These are phyloP conservation scores for Aspergillus sp. DNA, from an alignment of 2,329 filamentous ascomycete species.

Conservation along the genomic window DNA sequence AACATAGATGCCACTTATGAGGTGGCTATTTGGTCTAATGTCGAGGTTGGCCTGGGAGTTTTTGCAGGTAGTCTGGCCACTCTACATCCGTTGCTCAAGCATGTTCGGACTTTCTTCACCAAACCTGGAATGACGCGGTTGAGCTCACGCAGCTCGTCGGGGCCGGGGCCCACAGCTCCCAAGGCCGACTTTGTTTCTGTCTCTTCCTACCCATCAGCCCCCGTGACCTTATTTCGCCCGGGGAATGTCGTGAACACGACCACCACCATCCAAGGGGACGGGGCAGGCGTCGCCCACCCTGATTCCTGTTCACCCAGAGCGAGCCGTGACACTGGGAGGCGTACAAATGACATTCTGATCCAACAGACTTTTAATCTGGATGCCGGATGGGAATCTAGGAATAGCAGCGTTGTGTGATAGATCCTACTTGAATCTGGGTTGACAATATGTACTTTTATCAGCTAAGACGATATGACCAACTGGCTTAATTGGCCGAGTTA, in stretches of 20 bases:
- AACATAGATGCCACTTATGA: background rate
- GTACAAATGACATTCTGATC: background rate
- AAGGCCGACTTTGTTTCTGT: background rate
- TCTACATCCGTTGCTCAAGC: background rate
- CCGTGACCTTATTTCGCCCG: background rate
- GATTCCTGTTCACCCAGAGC: background rate
- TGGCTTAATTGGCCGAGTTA: too few relatives aligned
- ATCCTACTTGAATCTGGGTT: too few relatives aligned
- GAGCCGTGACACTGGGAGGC: background rate
- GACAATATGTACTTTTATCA: background rate
- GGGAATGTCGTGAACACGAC: background rate
- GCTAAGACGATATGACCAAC: too few relatives aligned
- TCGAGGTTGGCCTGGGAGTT: constrained; percentile 2
- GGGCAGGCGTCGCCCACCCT: background rate
- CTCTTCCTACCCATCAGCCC: background rate
- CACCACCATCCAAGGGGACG: background rate
- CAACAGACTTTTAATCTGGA: background rate
- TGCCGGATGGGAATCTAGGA: background rate
- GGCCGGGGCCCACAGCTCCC: background rate
- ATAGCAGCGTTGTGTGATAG: background rate
- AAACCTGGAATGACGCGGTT: background rate
- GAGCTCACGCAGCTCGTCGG: background rate
- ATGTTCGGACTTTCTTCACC: background rate
- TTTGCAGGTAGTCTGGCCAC: constrained; percentile 1
- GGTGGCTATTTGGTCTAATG: background rate